Base-by-base conservation (phyloP, 768 basidiomycete species). In the Lactifluus piperatus region DNA sequence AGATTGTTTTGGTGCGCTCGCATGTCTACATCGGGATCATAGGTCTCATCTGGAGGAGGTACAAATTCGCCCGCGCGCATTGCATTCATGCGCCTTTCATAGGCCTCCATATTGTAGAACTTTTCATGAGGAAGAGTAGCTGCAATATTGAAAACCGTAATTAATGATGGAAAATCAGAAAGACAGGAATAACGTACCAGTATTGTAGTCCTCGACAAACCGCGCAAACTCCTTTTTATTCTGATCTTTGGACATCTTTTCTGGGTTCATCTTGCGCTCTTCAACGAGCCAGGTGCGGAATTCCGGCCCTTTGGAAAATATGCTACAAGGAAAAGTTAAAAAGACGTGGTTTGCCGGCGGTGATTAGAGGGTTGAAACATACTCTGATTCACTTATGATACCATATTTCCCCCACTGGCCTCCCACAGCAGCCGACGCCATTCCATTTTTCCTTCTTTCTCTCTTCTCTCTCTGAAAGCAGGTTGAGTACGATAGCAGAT, bases 71-170 rank as follows among this genome's bases (percentile, higher is more conserved):
- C 94, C n/a, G 83, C 78, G 46, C 92, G 83, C 50, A 95, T 73
- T 22, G 90, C 83, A 37, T 81, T 71, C 94, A 95, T 95, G 48
- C 91, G 85, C 22, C 76, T 76, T 60, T 94, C 91, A 69, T 92
- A 93, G 5, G 81, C 79, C 55, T 83, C 84, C 81, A 94, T 91
- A 68, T 94, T 82, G 71, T 95, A 95, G 71, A 94, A 97, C 70
- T 97, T 97, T 70, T 94, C 92, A 67, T 95, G 88, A 10, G 94
- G 91, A 3, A 97, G 77, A 3, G 94, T 97, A 14, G 92, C 93
- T 93, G 59, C 13, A 24, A 39, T 41, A 27, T 44, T 49, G 10
- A 20, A n/a, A n/a, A 14, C 10, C 24, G n/a, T 20, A 27, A 49
- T 24, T 57, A 61, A 45, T 49, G 26, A 8, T 39, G 57, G 20